A percentile compares a stretch with the other conserved stretches of the same genome.
Evolutionary conservation across 1,284 basidiomycete genomes (phyloP).

Genomic region (Chalciporus sp.): DNA sequence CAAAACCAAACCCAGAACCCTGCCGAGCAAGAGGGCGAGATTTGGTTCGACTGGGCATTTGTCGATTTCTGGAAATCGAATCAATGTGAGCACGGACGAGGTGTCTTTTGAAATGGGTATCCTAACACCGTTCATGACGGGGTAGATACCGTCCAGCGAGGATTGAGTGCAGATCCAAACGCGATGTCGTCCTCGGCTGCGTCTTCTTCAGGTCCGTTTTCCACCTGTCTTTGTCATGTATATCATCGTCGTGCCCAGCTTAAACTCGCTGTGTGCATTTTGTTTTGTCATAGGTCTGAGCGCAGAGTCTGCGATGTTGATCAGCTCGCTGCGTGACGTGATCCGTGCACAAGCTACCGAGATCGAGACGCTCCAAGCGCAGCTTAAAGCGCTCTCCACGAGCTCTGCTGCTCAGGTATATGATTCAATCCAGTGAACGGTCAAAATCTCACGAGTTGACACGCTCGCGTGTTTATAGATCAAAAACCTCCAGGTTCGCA

Average conservation of each 20-base stretch:
- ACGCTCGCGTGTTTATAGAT: conserved; percentile 26
- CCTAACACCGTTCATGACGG: not conserved
- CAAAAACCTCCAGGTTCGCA: conserved; percentile 43
- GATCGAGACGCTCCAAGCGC: conserved; percentile 62
- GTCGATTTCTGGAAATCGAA: conserved; percentile 99
- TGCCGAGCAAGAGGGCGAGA: conserved; percentile 71
- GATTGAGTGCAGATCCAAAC: conserved; percentile 65
- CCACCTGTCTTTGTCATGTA: not conserved
- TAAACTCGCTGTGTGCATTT: not conserved
- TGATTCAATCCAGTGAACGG: not conserved
- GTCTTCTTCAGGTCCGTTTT: conserved; percentile 48
- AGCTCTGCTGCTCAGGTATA: conserved; percentile 44
- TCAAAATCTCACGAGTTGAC: not conserved
- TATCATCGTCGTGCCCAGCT: not conserved
- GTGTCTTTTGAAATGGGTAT: no score
- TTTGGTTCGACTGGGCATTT: conserved; percentile 99
- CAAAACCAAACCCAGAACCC: conserved; percentile 37
- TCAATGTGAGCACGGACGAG: conserved; percentile 68
- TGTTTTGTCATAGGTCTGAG: conserved; percentile 56
- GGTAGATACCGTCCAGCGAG: conserved; percentile 70
- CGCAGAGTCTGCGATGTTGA: conserved; percentile 77
- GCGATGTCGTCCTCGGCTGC: conserved; percentile 53
- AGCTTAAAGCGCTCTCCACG: conserved; percentile 45
- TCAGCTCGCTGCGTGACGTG: conserved; percentile 79
- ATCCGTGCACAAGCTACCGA: conserved; percentile 81